Percentiles rank a stretch among this genome's conserved stretches.
Conservation (phyloP, 2,329 filamentous ascomycete species). For the Biscogniauxia sp. region DNA sequence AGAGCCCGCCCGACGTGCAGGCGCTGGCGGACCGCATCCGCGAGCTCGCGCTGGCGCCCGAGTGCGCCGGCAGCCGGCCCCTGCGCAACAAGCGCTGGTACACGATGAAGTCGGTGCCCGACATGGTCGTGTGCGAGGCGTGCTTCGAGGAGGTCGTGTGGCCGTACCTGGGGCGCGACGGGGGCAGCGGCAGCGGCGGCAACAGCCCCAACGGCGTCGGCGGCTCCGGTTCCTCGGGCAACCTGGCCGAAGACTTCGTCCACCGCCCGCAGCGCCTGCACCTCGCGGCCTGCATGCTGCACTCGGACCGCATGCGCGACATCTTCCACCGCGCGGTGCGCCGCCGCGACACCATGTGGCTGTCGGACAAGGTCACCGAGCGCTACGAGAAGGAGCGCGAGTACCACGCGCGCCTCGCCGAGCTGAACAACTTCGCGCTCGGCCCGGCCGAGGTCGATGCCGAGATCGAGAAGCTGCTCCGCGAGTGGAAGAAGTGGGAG, state of each 20-base stretch:
- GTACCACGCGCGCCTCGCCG: constrained; percentile 53
- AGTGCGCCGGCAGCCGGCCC: constrained; percentile 65
- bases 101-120: constrained; percentile 69
- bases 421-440: constrained; percentile 37
- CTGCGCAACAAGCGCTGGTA: constrained; percentile 70
- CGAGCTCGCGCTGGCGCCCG: constrained; percentile 54
- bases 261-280: constrained; percentile 55
- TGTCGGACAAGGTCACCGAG: constrained; percentile 57
- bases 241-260: constrained; percentile 65
- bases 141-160: constrained; percentile 81
- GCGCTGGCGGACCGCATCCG: constrained; percentile 64
- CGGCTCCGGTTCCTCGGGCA: constrained; percentile 46
- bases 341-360: constrained; percentile 63
- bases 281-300: constrained; percentile 70
- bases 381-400: constrained; percentile 59
- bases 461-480: constrained; percentile 47
- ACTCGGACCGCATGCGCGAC: constrained; percentile 74
- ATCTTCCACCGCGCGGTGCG: constrained; percentile 67
- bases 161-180: constrained; percentile 56
- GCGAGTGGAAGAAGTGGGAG: constrained; percentile 59
- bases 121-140: constrained; percentile 82
- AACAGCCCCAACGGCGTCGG: neutral
- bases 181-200: constrained; percentile 30
- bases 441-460: constrained; percentile 39
- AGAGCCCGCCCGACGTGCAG: constrained; percentile 52